phyloP scores from a whole-genome alignment of 805 yeast species.

The Wickerhamiella azymoides region DNA sequence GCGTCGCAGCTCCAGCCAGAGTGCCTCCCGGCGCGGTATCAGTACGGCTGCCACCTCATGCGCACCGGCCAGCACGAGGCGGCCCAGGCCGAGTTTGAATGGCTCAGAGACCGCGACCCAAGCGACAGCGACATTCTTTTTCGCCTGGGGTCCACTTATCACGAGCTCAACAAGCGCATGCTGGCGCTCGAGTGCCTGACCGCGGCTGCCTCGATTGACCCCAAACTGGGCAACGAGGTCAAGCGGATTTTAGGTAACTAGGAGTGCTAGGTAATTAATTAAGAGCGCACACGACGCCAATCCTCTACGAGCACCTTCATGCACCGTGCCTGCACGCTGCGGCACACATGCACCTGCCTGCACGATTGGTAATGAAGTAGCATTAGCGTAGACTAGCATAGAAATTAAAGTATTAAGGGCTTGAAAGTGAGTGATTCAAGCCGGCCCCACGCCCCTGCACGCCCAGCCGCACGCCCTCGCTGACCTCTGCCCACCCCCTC shows the following conservation, averaged over 20 bases:
- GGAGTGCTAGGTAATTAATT: not conserved
- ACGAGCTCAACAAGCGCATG: conserved; percentile 54
- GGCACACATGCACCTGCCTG: not conserved
- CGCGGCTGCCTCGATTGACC: conserved; percentile 78
- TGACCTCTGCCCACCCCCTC: too few relatives aligned
- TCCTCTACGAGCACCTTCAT: too few relatives aligned
- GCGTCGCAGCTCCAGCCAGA: conserved; percentile 77
- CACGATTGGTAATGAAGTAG: not conserved
- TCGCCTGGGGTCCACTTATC: conserved; percentile 74
- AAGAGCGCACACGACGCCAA: too few relatives aligned
- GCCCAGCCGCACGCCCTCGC: too few relatives aligned
- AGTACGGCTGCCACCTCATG: conserved; percentile 70
- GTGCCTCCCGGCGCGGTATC: conserved; percentile 75
- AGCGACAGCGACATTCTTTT: conserved; percentile 92
- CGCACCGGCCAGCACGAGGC: conserved; percentile 54
- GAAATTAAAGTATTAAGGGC: too few relatives aligned
- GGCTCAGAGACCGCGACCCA: conserved; percentile 64
- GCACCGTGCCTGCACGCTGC: not conserved
- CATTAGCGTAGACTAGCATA: too few relatives aligned
- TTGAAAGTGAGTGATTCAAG: too few relatives aligned
- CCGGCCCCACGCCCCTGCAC: too few relatives aligned
- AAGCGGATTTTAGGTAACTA: not conserved
- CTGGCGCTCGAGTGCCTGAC: conserved; percentile 79
- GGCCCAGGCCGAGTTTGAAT: conserved; percentile 64
- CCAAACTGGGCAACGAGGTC: conserved; percentile 33